Conservation (phyloP, 192 early-diverging fungal species). For the Podila epigama region DNA sequence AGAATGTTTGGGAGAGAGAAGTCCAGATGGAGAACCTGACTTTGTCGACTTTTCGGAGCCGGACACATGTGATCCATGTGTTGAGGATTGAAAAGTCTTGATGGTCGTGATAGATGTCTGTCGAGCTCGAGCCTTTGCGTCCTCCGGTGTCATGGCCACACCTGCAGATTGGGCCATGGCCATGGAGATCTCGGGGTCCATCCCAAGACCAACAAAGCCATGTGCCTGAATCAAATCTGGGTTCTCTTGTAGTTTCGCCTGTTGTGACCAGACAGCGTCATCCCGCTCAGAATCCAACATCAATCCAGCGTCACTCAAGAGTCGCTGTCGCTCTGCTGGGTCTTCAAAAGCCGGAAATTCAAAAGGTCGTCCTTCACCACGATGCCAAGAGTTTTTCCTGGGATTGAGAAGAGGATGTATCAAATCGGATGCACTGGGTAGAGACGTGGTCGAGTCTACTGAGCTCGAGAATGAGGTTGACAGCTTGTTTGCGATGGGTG, state of each 20-base stretch:
- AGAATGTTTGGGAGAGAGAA: background rate
- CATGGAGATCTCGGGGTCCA: slow-evolving; percentile 9
- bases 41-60: slow-evolving; percentile 11
- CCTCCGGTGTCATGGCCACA: background rate
- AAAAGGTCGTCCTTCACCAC: slow-evolving; percentile 41
- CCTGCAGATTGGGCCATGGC: slow-evolving; percentile 2
- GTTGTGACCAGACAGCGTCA: slow-evolving; percentile 6
- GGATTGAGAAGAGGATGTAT: slow-evolving; percentile 22
- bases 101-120: slow-evolving; percentile 15
- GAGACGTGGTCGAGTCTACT: background rate
- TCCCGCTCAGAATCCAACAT: slow-evolving; percentile 12
- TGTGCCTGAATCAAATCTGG: background rate
- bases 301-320: slow-evolving; percentile 18
- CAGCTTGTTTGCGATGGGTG: background rate
- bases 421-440: slow-evolving; percentile 1
- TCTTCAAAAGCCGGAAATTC: background rate
- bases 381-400: slow-evolving; percentile 44
- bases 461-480: background rate
- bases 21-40: background rate
- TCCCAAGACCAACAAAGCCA: slow-evolving; percentile 9
- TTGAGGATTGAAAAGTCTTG: slow-evolving; percentile 8
- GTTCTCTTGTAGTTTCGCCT: background rate
- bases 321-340: slow-evolving; percentile 13
- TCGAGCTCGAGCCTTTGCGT: background rate
- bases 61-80: background rate